phyloP scores from a whole-genome alignment of 768 basidiomycete species.

The Macrolepiota albuminosa region DNA sequence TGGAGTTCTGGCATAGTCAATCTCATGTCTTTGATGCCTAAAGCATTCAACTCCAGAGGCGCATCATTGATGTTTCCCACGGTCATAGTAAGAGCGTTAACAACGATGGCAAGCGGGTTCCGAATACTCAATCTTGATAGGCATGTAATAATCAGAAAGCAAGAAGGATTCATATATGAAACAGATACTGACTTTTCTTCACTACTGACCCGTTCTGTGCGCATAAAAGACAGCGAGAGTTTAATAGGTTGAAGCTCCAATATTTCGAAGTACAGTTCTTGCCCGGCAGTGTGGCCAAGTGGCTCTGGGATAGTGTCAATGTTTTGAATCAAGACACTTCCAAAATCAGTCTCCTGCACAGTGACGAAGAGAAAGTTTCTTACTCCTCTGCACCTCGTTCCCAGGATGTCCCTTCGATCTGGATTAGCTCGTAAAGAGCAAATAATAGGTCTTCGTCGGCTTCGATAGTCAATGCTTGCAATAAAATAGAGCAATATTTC shows the following conservation, averaged over 20 bases:
- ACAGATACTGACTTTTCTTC: constrained; percentile 74
- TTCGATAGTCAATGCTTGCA: constrained; percentile 93
- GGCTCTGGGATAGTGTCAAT: constrained; percentile 70
- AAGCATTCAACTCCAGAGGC: constrained; percentile 87
- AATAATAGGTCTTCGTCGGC: constrained; percentile 97
- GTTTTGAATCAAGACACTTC: constrained; percentile 68
- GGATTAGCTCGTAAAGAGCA: constrained; percentile 85
- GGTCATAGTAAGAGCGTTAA: constrained; percentile 96
- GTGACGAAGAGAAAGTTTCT: constrained; percentile 19
- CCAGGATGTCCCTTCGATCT: constrained; percentile 91
- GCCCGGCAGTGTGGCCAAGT: constrained; percentile 55
- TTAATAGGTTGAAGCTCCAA: constrained; percentile 93
- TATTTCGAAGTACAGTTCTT: constrained; percentile 92
- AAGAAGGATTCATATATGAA: neutral
- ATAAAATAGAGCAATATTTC: constrained; percentile 91
- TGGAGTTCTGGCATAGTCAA: constrained; percentile 81
- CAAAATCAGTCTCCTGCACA: constrained; percentile 7
- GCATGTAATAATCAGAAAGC: neutral
- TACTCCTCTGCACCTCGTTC: constrained; percentile 75
- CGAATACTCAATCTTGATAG: constrained; percentile 59
- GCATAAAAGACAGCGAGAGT: constrained; percentile 93
- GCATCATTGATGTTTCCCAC: constrained; percentile 97
- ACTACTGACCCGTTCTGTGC: constrained; percentile 88
- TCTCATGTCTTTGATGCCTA: constrained; percentile 93
- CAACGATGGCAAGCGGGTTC: constrained; percentile 88